Percentiles rank a stretch among this genome's conserved stretches.
These are phyloP conservation scores for Xerocomus amazonicus DNA, from an alignment of 1,284 basidiomycete genomes.

Conservation along the genomic window DNA sequence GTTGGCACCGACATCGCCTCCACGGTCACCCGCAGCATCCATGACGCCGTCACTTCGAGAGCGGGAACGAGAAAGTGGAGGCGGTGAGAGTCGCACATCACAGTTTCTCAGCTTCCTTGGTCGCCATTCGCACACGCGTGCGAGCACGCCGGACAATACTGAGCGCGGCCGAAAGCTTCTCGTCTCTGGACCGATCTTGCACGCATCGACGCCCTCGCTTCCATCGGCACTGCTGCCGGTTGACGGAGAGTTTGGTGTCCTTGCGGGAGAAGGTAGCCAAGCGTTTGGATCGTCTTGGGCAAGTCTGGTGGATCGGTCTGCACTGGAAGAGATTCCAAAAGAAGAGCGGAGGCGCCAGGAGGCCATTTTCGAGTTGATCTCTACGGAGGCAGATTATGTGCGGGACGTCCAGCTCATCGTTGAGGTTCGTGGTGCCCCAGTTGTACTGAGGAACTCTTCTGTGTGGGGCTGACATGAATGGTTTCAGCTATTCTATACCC, in stretches of 20 bases:
- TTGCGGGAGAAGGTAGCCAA: constrained; percentile 43
- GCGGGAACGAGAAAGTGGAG: constrained; percentile 10
- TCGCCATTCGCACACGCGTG: constrained; percentile 37
- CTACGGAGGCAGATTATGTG: constrained; percentile 85
- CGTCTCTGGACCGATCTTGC: constrained; percentile 61
- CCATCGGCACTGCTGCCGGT: neutral
- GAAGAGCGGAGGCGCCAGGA: constrained; percentile 86
- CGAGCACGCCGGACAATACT: constrained; percentile 32
- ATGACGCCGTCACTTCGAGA: constrained; percentile 26
- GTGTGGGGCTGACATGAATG: constrained; percentile 1
- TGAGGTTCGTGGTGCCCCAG: constrained; percentile 48
- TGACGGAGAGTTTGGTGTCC: constrained; percentile 1
- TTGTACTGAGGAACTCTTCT: no score
- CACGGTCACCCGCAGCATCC: constrained; percentile 33
- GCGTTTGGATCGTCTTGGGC: constrained; percentile 85
- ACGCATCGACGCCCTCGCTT: constrained; percentile 21
- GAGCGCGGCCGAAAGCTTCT: constrained; percentile 38
- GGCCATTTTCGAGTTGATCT: constrained; percentile 89
- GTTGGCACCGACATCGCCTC: constrained; percentile 41
- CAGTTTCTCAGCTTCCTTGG: constrained; percentile 57
- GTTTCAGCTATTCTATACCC: constrained; percentile 74
- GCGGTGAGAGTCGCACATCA: constrained; percentile 34
- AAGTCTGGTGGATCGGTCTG: constrained; percentile 80
- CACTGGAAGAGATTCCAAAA: constrained; percentile 71
- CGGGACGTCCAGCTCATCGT: constrained; percentile 88